Conservation (phyloP, 164 flowering plant species). For the Liriodendron chinense region DNA sequence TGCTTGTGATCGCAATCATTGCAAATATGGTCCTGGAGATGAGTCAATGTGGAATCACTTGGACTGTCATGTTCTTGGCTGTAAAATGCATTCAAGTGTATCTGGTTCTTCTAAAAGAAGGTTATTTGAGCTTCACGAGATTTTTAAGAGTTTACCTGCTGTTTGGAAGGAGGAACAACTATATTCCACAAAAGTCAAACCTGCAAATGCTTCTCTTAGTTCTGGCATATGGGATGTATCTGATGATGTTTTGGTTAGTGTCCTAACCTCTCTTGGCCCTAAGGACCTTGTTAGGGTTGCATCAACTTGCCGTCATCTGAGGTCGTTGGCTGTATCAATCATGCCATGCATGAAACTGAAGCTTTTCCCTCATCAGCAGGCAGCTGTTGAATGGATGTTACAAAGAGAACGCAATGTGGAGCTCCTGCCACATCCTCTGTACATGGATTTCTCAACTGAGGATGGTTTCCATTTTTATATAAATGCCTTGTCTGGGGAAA, state of each 20-base stretch:
- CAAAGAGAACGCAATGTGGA: slow-evolving; percentile 61
- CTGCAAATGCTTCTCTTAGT: slow-evolving; percentile 34
- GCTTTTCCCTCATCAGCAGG: slow-evolving; percentile 90
- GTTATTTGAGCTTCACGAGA: slow-evolving; percentile 83
- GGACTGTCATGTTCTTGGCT: slow-evolving; percentile 80
- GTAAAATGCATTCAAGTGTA: slow-evolving; percentile 46
- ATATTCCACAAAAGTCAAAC: slow-evolving; percentile 39
- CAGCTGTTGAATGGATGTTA: slow-evolving; percentile 96
- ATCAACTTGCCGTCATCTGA: slow-evolving; percentile 79
- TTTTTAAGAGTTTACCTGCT: slow-evolving; percentile 77
- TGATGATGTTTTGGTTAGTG: slow-evolving; percentile 66
- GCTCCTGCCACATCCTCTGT: slow-evolving; percentile 72
- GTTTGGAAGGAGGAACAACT: slow-evolving; percentile 28
- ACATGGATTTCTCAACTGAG: slow-evolving; percentile 50
- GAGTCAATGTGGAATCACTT: slow-evolving; percentile 44
- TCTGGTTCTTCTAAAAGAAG: slow-evolving; percentile 41
- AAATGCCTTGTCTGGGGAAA: slow-evolving; percentile 71
- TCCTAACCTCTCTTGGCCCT: slow-evolving; percentile 50
- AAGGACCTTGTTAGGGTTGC: slow-evolving; percentile 69
- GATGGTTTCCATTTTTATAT: slow-evolving; percentile 72
- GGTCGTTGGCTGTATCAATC: slow-evolving; percentile 59
- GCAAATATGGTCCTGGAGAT: slow-evolving; percentile 14
- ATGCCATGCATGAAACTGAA: slow-evolving; percentile 92
- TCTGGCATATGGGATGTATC: slow-evolving; percentile 72
- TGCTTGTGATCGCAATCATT: slow-evolving; percentile 8